Base-by-base conservation (phyloP, 805 yeast species). In the Torulaspora microellipsoides region DNA sequence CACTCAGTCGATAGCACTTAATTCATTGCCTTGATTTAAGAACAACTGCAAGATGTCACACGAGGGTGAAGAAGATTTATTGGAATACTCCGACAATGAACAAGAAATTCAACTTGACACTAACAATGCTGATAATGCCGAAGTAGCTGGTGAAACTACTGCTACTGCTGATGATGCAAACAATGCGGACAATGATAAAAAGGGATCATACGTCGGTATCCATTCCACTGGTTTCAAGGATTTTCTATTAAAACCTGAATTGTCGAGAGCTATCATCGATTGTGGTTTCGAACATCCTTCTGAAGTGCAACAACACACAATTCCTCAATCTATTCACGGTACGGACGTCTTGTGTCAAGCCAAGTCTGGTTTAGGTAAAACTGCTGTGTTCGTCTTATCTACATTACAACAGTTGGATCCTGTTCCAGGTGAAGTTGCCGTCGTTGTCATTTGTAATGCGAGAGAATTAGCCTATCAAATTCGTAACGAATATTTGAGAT, bases 221-320 rank as follows among this genome's bases (percentile, higher is more conserved):
- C 98, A 93, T 70, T 91, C 98, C 53, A 91, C 98, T 53, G 97
- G 97, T 67, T 91, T 93, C 82, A 87, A 95, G 71, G 99, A 93
- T 73, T 91, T 91, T 71, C 73, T 93, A 63, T 78, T 91, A 70
- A 93, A 93, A 74, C 97, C 98, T 27, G 99, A 93, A 73, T 78
- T 91, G 57, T 77, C 91, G 62, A 85, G 99, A 72, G 99, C 99
- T 53, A 91, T 91, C 65, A 95, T 90, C 56, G 99, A 91, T 72
- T 89, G 97, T 76, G 99, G 99, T 76, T 91, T 91, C 67, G 99
- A 91, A 76, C 99, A 91, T 75, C 99, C 99, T 54, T 88, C 96
- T 54, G 99, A 91, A 83, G 99, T 91, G 55, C 99, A 91, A 75
- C 99, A 91, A 75, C 91, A 88, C 57, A 87, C 96, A 71, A 93